Percentiles rank a stretch among this genome's conserved stretches.
phyloP scores from a whole-genome alignment of 208 protist species.

The Tritrichomonas musculus region DNA sequence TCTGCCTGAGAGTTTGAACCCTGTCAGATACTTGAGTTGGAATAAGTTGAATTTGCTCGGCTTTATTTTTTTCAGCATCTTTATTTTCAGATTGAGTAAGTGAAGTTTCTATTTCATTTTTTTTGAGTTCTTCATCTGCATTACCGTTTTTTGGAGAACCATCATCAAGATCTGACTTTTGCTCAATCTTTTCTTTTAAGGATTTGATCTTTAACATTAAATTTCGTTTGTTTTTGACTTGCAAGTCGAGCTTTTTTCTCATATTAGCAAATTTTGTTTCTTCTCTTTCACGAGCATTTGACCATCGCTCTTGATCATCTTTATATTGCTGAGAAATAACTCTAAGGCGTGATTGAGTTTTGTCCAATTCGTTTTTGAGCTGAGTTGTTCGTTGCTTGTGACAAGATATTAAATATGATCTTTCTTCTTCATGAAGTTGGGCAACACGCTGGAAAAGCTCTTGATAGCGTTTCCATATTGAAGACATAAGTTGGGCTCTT shows the following conservation, averaged over 20 bases:
- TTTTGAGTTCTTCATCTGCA: background rate
- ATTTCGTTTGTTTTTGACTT: background rate
- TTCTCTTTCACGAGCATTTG: background rate
- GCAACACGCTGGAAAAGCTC: background rate
- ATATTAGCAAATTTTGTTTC: constrained; percentile 33
- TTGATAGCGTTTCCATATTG: constrained; percentile 28
- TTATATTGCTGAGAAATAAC: background rate
- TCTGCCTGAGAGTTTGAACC: background rate
- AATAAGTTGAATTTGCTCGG: too few species aligned
- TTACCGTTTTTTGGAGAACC: background rate
- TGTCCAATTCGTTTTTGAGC: background rate
- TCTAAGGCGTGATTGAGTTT: background rate
- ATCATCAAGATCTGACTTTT: background rate
- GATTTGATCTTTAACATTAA: background rate
- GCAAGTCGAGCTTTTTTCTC: background rate
- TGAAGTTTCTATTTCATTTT: background rate
- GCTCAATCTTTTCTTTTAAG: background rate
- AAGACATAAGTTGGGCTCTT: background rate
- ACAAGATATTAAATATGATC: background rate
- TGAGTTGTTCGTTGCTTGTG: background rate
- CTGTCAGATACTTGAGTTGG: background rate
- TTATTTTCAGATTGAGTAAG: too few species aligned
- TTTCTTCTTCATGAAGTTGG: background rate
- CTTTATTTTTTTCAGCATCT: too few species aligned
- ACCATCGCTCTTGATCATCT: constrained; percentile 18